Conservation (phyloP, 306 rosid genomes). For the Parietaria judaica region DNA sequence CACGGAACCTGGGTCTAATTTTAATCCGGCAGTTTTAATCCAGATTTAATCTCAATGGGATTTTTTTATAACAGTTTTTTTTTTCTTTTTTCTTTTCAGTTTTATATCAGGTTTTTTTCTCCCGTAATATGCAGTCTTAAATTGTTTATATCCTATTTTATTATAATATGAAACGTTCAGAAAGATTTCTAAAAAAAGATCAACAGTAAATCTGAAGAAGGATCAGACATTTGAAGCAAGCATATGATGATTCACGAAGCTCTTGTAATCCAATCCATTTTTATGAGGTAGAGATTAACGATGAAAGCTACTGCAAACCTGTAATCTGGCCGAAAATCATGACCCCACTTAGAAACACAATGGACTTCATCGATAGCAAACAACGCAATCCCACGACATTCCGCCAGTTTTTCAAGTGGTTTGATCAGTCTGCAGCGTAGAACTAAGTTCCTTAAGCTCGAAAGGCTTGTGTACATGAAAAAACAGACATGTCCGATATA, state of each 20-base stretch:
- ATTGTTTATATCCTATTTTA: no score
- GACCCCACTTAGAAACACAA: constrained; percentile 98
- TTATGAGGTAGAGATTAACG: background rate
- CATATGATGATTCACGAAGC: background rate
- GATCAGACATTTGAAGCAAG: constrained; percentile 4
- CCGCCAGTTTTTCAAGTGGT: constrained; percentile 73
- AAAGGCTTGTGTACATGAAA: background rate
- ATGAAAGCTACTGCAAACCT: constrained; percentile 31
- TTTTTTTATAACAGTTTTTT: no score
- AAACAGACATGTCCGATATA: background rate
- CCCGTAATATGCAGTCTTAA: no score
- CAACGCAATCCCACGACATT: constrained; percentile 70
- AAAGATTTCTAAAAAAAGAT: no score
- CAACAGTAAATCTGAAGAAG: background rate
- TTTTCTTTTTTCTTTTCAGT: no score
- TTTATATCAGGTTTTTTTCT: no score
- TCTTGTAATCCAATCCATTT: background rate
- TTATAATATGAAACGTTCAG: no score
- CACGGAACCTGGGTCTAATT: no score
- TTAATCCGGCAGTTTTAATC: no score
- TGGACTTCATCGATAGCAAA: constrained; percentile 94
- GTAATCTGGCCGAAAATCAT: constrained; percentile 92
- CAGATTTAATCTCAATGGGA: no score
- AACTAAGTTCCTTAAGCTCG: constrained; percentile 1
- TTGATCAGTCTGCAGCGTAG: constrained; percentile 49